Evolutionary conservation across 2,329 filamentous ascomycete species (phyloP).

Genomic region (Lachnellula cervina): DNA sequence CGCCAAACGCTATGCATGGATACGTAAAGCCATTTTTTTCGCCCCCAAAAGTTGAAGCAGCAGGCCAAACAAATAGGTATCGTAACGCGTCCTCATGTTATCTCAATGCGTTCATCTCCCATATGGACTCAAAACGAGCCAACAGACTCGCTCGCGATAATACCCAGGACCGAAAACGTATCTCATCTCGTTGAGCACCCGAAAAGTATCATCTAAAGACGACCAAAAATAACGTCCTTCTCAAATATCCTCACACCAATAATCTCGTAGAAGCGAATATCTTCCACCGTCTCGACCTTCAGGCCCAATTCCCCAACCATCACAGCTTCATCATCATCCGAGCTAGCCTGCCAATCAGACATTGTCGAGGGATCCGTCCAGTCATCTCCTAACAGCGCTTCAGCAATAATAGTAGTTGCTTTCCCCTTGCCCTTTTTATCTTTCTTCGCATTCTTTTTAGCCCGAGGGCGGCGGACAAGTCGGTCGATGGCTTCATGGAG

Average conservation of each 20-base stretch:
- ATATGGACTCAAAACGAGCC: neutral
- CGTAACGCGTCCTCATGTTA: neutral
- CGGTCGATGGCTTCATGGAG: slow-evolving; percentile 47
- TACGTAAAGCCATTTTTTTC: no score
- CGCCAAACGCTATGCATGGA: no score
- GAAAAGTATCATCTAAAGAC: slow-evolving; percentile 29
- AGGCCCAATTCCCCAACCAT: slow-evolving; percentile 23
- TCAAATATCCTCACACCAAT: slow-evolving; percentile 51
- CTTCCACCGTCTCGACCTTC: slow-evolving; percentile 38
- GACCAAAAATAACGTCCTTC: slow-evolving; percentile 47
- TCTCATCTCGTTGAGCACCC: no score
- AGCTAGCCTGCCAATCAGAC: slow-evolving; percentile 25
- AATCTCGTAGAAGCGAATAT: slow-evolving; percentile 41
- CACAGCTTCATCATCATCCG: slow-evolving; percentile 33
- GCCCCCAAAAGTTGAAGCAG: no score
- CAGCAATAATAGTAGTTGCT: slow-evolving; percentile 1
- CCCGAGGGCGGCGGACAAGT: slow-evolving; percentile 36
- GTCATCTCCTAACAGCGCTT: slow-evolving; percentile 1
- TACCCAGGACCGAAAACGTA: neutral
- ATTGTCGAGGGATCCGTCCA: no score
- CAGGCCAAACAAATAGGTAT: neutral
- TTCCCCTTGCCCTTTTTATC: slow-evolving; percentile 24
- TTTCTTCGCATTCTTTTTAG: slow-evolving; percentile 16
- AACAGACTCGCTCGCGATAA: neutral
- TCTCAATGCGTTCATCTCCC: neutral